Evolutionary conservation across 805 yeast species (phyloP), one percentile per base, ranked within the genome.

Genomic region (Suhomyces xylopsoci): DNA sequence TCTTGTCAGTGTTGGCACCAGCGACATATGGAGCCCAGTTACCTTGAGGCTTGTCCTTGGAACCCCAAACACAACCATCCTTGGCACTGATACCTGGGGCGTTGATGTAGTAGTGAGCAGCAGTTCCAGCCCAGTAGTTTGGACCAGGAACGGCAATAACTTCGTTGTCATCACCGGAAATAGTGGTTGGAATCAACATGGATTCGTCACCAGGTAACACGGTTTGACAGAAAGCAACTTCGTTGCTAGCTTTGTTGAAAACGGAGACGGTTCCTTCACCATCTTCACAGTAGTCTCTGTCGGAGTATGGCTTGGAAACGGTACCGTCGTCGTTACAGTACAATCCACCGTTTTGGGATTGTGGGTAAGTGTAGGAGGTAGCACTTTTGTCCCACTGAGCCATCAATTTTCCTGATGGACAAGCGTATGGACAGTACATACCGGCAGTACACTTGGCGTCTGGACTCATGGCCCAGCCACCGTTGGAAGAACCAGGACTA

Each of bases 11-110:
- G 75, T 90, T 90, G 55, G 92, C 90, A 58, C 97, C 97, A 14
- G 94, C 96, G 57, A 91, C 96, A 61, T 89, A 90, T 25, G 97
- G 96, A 14, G 96, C 73, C 97, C 97, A 91, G 79, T 90, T 90
- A 53, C 97, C 97, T 58, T 76, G 75, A 15, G 94, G 85, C 54
- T 87, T 74, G 47, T 75, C 69, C 28, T 77, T 77, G 15, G 86
- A 70, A 4, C 97, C 97, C 97, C 97, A 90, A 58, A 80, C 79
- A 70, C 96, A 90, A 34, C 87, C 96, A 42, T 90, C 93, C 8
- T 74, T 76, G 25, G 83, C 78, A 32, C 88, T 81, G 26, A 85
- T 85, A 53, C 96, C 96, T 20, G 96, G 96, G 22, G 90, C 81
- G 69, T 90, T 90, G 64, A 90, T 68, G 69, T 90, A 90, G 75